Conservation (phyloP, 2,329 filamentous ascomycete species). For the Didymella sp. region DNA sequence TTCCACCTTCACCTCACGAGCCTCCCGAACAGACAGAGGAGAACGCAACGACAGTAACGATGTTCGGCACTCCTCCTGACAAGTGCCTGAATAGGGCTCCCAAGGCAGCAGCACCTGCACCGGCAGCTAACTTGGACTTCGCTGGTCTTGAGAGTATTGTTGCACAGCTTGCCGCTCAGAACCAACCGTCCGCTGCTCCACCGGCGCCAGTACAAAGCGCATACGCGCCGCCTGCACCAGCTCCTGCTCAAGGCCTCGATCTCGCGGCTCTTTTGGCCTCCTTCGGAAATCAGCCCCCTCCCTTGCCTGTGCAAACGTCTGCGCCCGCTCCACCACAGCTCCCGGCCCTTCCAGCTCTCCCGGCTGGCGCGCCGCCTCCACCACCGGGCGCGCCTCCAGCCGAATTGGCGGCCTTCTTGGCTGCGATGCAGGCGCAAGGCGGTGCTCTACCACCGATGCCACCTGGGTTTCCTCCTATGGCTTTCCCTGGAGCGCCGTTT, state of each 20-base stretch:
- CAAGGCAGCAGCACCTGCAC: conserved; percentile 22
- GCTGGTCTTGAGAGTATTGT: conserved; percentile 40
- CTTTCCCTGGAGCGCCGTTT: conserved; percentile 24
- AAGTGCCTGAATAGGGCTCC: conserved; percentile 34
- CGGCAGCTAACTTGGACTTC: conserved; percentile 29
- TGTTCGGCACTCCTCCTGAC: conserved; percentile 51
- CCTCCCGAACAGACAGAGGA: conserved; percentile 48
- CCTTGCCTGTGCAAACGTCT: conserved; percentile 18
- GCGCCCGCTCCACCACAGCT: conserved; percentile 20
- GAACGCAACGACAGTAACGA: conserved; percentile 25
- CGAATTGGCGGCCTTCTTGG: conserved; percentile 36
- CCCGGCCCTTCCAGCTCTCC: conserved; percentile 26
- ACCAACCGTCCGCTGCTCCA: conserved; percentile 18
- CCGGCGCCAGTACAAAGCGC: conserved; percentile 22
- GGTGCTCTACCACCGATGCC: conserved; percentile 30
- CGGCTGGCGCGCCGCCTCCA: conserved; percentile 22
- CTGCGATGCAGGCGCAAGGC: conserved; percentile 28
- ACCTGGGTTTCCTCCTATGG: conserved; percentile 25
- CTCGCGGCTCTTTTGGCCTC: conserved; percentile 40
- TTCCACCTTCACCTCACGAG: conserved; percentile 56
- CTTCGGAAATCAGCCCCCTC: conserved; percentile 26
- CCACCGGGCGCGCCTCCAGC: conserved; percentile 26
- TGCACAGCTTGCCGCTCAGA: conserved; percentile 33
- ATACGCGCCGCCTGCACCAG: conserved; percentile 31
- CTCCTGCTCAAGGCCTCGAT: conserved; percentile 29